phyloP scores from a whole-genome alignment of 164 flowering plant genomes.

The Chloranthus sessilifolius region DNA sequence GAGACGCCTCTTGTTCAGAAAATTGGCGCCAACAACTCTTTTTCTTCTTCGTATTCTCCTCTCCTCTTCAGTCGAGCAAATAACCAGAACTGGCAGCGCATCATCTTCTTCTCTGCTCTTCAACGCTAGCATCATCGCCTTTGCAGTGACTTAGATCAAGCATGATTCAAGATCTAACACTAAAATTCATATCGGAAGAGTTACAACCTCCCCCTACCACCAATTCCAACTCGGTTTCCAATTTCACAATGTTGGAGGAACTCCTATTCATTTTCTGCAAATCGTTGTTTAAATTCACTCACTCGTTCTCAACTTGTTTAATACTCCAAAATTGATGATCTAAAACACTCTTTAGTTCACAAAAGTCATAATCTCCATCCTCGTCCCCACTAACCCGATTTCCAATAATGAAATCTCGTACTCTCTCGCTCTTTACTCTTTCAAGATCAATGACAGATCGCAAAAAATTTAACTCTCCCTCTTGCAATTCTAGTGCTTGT shows the following conservation, averaged over 20 bases:
- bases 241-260: background rate
- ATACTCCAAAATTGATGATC: slow-evolving; percentile 56
- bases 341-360: slow-evolving; percentile 43
- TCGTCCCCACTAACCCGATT: slow-evolving; percentile 21
- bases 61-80: no score
- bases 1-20: no score
- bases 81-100: no score
- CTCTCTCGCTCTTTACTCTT: slow-evolving; percentile 25
- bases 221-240: slow-evolving; percentile 11
- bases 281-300: slow-evolving; percentile 17
- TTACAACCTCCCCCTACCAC: slow-evolving; percentile 11
- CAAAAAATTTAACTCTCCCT: slow-evolving; percentile 38
- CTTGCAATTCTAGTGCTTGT: slow-evolving; percentile 49
- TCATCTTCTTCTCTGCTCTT: no score
- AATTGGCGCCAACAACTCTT: no score
- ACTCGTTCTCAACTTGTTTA: slow-evolving; percentile 42
- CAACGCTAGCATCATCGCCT: no score
- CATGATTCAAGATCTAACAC: background rate
- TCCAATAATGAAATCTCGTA: slow-evolving; percentile 14
- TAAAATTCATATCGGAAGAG: background rate
- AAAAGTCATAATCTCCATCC: slow-evolving; percentile 31
- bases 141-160: no score
- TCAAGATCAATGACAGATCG: slow-evolving; percentile 26
- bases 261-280: slow-evolving; percentile 15
- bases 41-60: no score